phyloP scores from a whole-genome alignment of 495 filamentous ascomycete species.

The Penicillium soppii region DNA sequence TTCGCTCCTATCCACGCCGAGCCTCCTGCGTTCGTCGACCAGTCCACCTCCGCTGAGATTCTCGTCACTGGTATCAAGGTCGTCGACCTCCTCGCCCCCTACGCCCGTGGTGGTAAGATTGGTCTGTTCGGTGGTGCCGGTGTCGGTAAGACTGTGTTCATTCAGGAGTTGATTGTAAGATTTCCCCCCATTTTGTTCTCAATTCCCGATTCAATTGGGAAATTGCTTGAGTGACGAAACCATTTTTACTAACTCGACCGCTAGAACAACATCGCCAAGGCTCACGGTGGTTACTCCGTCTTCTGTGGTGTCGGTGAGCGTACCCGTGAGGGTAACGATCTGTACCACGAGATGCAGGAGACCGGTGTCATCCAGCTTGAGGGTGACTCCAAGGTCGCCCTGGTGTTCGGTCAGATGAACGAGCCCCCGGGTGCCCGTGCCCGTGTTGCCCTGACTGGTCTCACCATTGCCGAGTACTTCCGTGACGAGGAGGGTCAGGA shows the following conservation, averaged over 20 bases:
- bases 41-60: constrained; percentile 94
- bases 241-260: not conserved
- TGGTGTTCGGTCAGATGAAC: constrained; percentile 99
- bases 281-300: constrained; percentile 99
- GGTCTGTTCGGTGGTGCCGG: constrained; percentile 99
- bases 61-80: constrained; percentile 99
- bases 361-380: constrained; percentile 99
- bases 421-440: constrained; percentile 99
- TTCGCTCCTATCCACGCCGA: constrained; percentile 90
- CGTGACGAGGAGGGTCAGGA: constrained; percentile 98
- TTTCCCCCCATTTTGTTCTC: too few species aligned
- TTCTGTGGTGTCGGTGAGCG: constrained; percentile 99
- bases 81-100: constrained; percentile 96
- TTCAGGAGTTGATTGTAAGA: constrained; percentile 94
- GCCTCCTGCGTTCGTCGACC: constrained; percentile 84
- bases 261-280: constrained; percentile 99
- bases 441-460: constrained; percentile 96
- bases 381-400: constrained; percentile 97
- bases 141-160: constrained; percentile 99
- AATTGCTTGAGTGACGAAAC: too few species aligned
- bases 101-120: constrained; percentile 99
- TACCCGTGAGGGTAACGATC: constrained; percentile 99
- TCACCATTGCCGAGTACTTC: constrained; percentile 93
- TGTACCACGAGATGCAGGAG: constrained; percentile 99
- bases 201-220: too few species aligned